Base-by-base conservation (phyloP, 805 yeast genomes). In the Yarrowia bubula region DNA sequence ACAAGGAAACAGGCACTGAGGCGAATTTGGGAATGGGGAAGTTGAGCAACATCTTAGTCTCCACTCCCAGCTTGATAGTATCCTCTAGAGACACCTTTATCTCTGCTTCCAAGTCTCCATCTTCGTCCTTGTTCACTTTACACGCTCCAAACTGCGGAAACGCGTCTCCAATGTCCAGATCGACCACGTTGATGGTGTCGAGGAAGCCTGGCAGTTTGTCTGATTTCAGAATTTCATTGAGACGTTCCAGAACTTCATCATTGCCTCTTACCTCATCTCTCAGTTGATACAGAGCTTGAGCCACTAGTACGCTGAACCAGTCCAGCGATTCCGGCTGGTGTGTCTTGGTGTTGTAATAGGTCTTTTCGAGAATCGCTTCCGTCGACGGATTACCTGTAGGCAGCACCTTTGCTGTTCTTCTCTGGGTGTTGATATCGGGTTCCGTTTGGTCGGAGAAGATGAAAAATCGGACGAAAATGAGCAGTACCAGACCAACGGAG, bases 131-230 rank as follows among this genome's bases (percentile, higher is more conserved):
- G 68, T 81, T 66, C n/a, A 95, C 89, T 58, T 96, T 82, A 75
- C 99, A 95, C 72, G 95, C 95, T 65, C 96, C 89, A 73, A 95
- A 90, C 61, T 95, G 90, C 3, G 99, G 99, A 73, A 87, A 95
- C 75, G 92, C 98, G 73, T 91, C 90, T 38, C 99, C 99, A 66
- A 95, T 87, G 71, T 92, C 93, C 31, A 95, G 85, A 71, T 93
- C 98, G 1, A 92, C 89, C 55, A 95, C 84, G 67, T 83, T 83
- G 44, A 95, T 86, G 28, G 83, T 82, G 72, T 88, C 97, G 57
- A 95, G 75, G 74, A 87, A 93, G 65, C 88, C 92, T 0, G 98
- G 97, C 28, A 90, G 75, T 22, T 84, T 84, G 68, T 87, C 84
- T 14, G 63, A 78, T 55, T 76, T 76, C 50, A 93, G 78, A 61